Base-by-base conservation (phyloP, 2,329 filamentous ascomycete genomes). In the Aspergillus uvarum region DNA sequence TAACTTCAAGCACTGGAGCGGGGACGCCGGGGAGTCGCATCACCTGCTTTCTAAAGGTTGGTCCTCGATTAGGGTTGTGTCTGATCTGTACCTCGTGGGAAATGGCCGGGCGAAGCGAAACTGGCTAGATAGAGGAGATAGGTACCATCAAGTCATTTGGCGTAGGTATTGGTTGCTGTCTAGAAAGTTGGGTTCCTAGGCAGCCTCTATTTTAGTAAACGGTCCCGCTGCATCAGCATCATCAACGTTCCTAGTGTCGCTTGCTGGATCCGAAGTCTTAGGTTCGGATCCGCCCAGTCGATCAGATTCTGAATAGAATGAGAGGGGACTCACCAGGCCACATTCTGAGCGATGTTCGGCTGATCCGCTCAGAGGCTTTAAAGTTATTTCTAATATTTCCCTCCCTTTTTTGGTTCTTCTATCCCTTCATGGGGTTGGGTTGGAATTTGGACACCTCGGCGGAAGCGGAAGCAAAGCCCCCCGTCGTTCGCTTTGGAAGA, bases 301-400 rank as follows among this genome's bases (percentile, higher is more conserved):
- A 71, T 68, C 68, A 62, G 38, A 8, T 29, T 29, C 26, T 29
- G 26, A 63, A 51, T 50, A 53, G 56, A 57, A 56, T 60, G 42
- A 29, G 44, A 59, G 49, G 51, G 63, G 65, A 63, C 57, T 65
- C 53, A 51, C 59, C 26, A 44, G 38, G 38, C 38, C 38, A 44
- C 6, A 16, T 44, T 19, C 38, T 19, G n/a, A 19, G 38, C 35
- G 29, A 56, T 49, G 60, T 58, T 60, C 58, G 65, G 64, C 60
- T 72, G 71, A 74, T 74, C 69, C 65, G 70, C 68, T 68, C 71
- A 74, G 70, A 70, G 70, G 66, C 26, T 29, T 3, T 29, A 29
- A 29, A 10, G 8, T 29, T 3, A 29, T 10, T 29, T 29, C 26
- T 29, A 10, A 8, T 29, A 29, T 8, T 29, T 29, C 8, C 26